phyloP scores from a whole-genome alignment of 306 rosid genomes.

The Cucumis melo region DNA sequence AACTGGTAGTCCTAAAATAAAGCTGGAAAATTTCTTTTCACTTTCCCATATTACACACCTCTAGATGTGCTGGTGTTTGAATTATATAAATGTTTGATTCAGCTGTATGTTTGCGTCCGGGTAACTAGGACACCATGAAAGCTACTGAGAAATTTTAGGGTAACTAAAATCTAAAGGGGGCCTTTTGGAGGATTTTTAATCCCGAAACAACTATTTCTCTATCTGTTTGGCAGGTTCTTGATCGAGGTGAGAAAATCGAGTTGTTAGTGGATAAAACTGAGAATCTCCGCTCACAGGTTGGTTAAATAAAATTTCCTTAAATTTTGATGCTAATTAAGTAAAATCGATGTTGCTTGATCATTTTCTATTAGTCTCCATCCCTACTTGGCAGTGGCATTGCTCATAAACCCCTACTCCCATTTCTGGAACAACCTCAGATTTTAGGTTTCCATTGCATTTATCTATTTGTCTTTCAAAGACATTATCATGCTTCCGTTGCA shows the following conservation, averaged over 20 bases:
- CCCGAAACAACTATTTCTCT: background rate
- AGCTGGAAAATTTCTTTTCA: background rate
- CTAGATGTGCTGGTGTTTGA: background rate
- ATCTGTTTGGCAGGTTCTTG: conserved; percentile 57
- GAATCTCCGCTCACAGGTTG: conserved; percentile 90
- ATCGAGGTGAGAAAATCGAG: conserved; percentile 95
- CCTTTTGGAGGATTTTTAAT: background rate
- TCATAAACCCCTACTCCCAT: background rate
- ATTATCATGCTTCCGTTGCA: background rate
- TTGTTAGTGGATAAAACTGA: conserved; percentile 88
- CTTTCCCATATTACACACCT: background rate
- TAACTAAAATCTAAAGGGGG: background rate
- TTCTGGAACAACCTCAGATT: background rate
- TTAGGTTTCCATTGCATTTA: background rate
- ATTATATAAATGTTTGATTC: background rate
- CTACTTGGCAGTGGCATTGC: background rate
- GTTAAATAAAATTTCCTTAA: background rate
- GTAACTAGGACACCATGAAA: background rate
- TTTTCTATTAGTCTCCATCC: background rate
- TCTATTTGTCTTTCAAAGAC: background rate
- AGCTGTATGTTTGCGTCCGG: background rate
- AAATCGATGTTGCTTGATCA: background rate
- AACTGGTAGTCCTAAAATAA: background rate
- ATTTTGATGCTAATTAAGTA: background rate
- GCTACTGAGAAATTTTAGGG: background rate